phyloP scores from a whole-genome alignment of 331 rosid species.

The Saraca asoca region DNA sequence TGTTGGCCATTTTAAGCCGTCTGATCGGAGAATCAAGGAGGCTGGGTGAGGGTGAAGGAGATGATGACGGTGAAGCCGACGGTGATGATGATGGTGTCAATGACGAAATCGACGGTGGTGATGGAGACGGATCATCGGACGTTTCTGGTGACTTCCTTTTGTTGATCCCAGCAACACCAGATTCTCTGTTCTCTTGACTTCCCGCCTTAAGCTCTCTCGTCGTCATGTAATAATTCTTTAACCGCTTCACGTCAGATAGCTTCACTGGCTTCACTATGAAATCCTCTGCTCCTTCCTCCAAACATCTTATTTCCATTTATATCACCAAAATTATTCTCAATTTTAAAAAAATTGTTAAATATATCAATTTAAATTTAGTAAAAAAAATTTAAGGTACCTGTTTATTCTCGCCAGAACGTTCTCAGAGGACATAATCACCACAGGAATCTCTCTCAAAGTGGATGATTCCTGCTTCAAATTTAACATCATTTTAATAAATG shows the following conservation, averaged over 20 bases:
- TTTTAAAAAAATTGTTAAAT: not conserved
- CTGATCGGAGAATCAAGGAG: conserved; percentile 68
- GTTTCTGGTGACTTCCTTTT: conserved; percentile 69
- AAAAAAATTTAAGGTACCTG: conserved; percentile 45
- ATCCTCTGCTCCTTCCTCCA: conserved; percentile 98
- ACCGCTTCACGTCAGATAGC: conserved; percentile 77
- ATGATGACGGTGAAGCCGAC: conserved; percentile 39
- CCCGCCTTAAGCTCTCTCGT: conserved; percentile 49
- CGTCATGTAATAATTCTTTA: conserved; percentile 63
- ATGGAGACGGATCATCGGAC: conserved; percentile 49
- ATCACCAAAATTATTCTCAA: not conserved
- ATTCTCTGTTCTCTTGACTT: conserved; percentile 21
- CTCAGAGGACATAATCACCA: conserved; percentile 97
- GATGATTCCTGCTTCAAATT: conserved; percentile 67
- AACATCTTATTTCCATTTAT: conserved; percentile 49
- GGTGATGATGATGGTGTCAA: conserved; percentile 38
- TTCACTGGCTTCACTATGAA: conserved; percentile 97
- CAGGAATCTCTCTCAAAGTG: conserved; percentile 74
- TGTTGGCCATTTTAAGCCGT: conserved; percentile 69
- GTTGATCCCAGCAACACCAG: conserved; percentile 40
- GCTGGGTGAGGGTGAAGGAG: conserved; percentile 61
- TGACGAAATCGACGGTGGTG: conserved; percentile 56
- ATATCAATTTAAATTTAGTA: not conserved
- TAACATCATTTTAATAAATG: too few relatives aligned
- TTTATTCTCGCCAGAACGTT: conserved; percentile 87